A percentile compares a stretch with the other conserved stretches of the same genome.
Evolutionary conservation across 2,329 filamentous ascomycete genomes (phyloP).

Genomic region (Rhytidhysteron rufulum): DNA sequence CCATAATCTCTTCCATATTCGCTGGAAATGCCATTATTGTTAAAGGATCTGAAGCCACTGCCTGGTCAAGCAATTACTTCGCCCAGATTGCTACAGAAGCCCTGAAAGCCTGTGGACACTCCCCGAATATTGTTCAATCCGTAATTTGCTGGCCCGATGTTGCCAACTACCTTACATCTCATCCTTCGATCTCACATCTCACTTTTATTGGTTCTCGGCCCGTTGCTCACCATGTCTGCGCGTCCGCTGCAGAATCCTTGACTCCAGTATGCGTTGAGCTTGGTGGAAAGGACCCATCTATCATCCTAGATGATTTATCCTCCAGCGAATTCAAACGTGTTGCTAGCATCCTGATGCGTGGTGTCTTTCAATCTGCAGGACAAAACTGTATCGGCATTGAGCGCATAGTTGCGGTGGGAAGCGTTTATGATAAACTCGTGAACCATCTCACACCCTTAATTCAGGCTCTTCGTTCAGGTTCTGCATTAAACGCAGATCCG

Average conservation of each 20-base stretch:
- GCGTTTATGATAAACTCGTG: constrained; percentile 72
- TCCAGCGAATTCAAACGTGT: constrained; percentile 66
- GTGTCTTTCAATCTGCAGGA: constrained; percentile 89
- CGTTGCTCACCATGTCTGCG: constrained; percentile 83
- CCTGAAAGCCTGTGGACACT: constrained; percentile 76
- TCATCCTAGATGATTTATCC: constrained; percentile 75
- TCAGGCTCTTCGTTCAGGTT: constrained; percentile 70
- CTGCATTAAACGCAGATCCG: constrained; percentile 49
- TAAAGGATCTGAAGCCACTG: constrained; percentile 93
- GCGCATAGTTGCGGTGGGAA: constrained; percentile 76
- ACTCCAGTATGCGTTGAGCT: constrained; percentile 87
- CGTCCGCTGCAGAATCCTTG: constrained; percentile 78
- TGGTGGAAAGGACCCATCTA: constrained; percentile 89
- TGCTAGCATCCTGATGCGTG: constrained; percentile 79
- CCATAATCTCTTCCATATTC: constrained; percentile 86
- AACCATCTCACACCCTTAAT: constrained; percentile 70
- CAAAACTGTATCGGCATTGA: constrained; percentile 99
- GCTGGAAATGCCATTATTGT: constrained; percentile 88
- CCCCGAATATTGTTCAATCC: constrained; percentile 76
- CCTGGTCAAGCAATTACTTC: constrained; percentile 87
- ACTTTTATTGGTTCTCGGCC: constrained; percentile 92
- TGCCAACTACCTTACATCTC: constrained; percentile 77
- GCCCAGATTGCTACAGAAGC: constrained; percentile 73
- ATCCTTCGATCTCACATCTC: constrained; percentile 78
- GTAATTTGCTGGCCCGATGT: constrained; percentile 84